phyloP scores from a whole-genome alignment of 352 stramenopile species.

The Globisporangium irregulare region DNA sequence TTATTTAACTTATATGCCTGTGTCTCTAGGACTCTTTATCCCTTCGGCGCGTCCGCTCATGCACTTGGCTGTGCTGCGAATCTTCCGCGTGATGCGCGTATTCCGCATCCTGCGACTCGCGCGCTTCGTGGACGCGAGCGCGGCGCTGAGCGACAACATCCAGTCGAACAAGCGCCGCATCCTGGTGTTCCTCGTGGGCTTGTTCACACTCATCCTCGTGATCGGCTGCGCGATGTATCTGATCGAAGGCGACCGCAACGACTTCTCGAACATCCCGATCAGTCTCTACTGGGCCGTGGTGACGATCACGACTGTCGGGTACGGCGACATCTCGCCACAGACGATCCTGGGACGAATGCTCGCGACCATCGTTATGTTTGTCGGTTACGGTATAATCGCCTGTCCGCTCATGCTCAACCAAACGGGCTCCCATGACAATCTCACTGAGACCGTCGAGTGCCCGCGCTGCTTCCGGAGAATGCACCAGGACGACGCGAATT shows the following conservation, averaged over 20 bases:
- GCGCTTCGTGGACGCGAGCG: constrained; percentile 70
- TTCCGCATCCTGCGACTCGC: constrained; percentile 73
- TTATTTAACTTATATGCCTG: neutral
- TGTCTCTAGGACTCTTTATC: constrained; percentile 41
- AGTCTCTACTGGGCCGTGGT: constrained; percentile 88
- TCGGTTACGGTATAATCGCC: constrained; percentile 83
- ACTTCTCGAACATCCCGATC: constrained; percentile 83
- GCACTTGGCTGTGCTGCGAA: constrained; percentile 67
- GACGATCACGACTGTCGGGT: constrained; percentile 86
- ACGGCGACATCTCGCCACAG: constrained; percentile 81
- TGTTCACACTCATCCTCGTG: constrained; percentile 76
- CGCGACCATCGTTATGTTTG: constrained; percentile 84
- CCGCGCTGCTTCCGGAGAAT: constrained; percentile 66
- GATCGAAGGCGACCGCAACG: constrained; percentile 68
- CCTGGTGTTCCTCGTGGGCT: constrained; percentile 66
- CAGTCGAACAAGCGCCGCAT: constrained; percentile 77
- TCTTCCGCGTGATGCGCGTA: constrained; percentile 79
- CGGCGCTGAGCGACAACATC: constrained; percentile 74
- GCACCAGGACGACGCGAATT: constrained; percentile 76
- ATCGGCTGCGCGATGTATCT: constrained; percentile 84
- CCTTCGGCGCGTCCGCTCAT: constrained; percentile 59
- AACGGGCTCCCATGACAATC: constrained; percentile 36
- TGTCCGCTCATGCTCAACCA: constrained; percentile 79
- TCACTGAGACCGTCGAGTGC: constrained; percentile 65
- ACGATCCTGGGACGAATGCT: constrained; percentile 79